Base-by-base conservation (phyloP, 352 stramenopile species). In the Phytophthora boehmeriae region DNA sequence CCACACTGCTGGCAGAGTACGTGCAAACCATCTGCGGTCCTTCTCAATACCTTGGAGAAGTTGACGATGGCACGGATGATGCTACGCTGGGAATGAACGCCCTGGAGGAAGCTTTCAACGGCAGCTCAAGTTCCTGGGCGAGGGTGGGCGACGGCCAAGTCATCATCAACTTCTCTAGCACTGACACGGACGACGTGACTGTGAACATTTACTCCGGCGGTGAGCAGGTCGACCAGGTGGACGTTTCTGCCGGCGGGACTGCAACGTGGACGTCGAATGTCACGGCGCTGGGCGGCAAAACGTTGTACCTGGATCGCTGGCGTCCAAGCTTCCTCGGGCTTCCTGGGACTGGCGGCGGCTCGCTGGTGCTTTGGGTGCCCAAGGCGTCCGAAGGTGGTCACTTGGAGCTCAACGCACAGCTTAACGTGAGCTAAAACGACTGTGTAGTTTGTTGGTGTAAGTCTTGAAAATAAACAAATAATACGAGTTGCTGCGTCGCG, bases 1-100 rank as follows among this genome's bases (percentile, higher is more conserved):
- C 61, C 0, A 50, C 39, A 3, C 46, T 83, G 57, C 59, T 60
- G 0, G 66, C 67, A 22, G 71, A 73, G 55, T 83, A 72, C 46
- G 60, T 80, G 6, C 66, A 83, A 57, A 71, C 74, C 16, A 74
- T 83, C 27, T 83, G 74, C 44, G 70, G 74, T 10, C 74, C 70
- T 0, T 78, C 74, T 2, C 51, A 65, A 8, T 66, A 73, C 44
- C n/a, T 78, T 17, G 60, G 71, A 4, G 57, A 78, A 23, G 70
- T 83, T 41, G 74, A 83, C 39, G 68, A 74, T 17, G 74, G 74
- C 2, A 32, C 38, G 0, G 46, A 67, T 0, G 54, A 68, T 5
- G 27, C 65, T 4, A 69, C 74, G 0, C 41, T 83, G 8, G 74
- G 70, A 1, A 30, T 83, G 13, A 53, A 32, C 11, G 63, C 58